Percentiles rank a stretch among this genome's conserved stretches.
phyloP scores from a whole-genome alignment of 2,329 filamentous ascomycete genomes.

The Aureobasidium sp. region DNA sequence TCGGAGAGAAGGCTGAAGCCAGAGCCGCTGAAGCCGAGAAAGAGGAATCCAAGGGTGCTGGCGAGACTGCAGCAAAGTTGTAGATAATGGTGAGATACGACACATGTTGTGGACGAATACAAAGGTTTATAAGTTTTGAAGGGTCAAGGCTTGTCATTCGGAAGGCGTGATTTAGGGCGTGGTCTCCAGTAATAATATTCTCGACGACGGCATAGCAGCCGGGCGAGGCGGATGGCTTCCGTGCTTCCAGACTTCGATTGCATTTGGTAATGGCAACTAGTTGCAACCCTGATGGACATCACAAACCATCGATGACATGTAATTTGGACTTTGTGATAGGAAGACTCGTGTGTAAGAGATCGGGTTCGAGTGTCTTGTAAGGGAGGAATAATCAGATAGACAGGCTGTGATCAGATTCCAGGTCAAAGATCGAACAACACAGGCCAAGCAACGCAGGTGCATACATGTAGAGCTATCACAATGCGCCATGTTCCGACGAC shows the following conservation, averaged over 20 bases:
- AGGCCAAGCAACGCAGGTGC: not conserved
- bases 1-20: constrained; percentile 29
- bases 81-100: not conserved
- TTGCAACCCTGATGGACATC: not conserved
- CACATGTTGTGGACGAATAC: not conserved
- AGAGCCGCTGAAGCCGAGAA: constrained; percentile 20
- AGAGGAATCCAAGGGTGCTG: constrained; percentile 17
- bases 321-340: not conserved
- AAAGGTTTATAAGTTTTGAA: not conserved
- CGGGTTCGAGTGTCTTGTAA: not conserved
- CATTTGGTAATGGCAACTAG: not conserved
- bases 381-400: not conserved
- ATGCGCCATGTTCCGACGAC: not conserved
- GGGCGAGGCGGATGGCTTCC: not conserved
- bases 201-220: not conserved
- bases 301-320: not conserved
- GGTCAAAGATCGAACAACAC: not conserved
- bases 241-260: constrained; percentile 1
- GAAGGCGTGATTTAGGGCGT: not conserved
- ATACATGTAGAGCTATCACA: not conserved
- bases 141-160: not conserved
- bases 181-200: not conserved
- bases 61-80: constrained; percentile 7
- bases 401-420: not conserved
- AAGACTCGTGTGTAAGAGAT: not conserved